These are phyloP conservation scores for Hypericum perforatum DNA, from an alignment of 345 rosid genomes.

Conservation along the genomic window DNA sequence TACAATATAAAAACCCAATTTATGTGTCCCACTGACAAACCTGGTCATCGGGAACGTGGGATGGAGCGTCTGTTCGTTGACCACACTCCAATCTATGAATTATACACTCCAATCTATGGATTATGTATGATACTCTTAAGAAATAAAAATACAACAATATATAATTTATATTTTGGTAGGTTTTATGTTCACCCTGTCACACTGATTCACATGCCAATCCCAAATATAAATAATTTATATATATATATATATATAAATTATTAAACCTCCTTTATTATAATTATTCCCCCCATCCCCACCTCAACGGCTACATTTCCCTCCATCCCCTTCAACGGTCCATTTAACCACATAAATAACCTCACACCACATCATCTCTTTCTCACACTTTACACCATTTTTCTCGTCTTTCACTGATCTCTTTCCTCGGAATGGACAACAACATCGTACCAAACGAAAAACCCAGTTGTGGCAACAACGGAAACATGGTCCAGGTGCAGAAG, in stretches of 20 bases:
- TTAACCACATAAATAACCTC: constrained; percentile 14
- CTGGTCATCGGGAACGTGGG: too few relatives aligned
- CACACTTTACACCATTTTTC: constrained; percentile 6
- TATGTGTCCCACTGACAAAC: too few relatives aligned
- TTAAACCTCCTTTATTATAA: background rate
- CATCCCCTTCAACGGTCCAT: constrained; percentile 49
- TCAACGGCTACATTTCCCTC: constrained; percentile 40
- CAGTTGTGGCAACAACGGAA: background rate
- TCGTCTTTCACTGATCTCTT: background rate
- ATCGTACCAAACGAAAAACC: constrained; percentile 1
- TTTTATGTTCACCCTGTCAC: background rate
- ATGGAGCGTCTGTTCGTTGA: too few relatives aligned
- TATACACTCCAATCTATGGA: too few relatives aligned
- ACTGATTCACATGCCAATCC: constrained; percentile 10
- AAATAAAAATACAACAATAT: too few relatives aligned
- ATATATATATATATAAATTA: too few relatives aligned
- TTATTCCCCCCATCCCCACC: constrained; percentile 6
- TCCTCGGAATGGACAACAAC: background rate
- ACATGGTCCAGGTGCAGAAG: constrained; percentile 33
- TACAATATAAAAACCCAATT: too few relatives aligned
- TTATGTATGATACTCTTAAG: too few relatives aligned
- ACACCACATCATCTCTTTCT: constrained; percentile 1
- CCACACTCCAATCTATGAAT: too few relatives aligned
- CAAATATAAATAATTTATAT: too few relatives aligned
- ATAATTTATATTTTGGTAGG: background rate